Evolutionary conservation across 345 rosid species (phyloP).

Genomic region (Firmiana major): DNA sequence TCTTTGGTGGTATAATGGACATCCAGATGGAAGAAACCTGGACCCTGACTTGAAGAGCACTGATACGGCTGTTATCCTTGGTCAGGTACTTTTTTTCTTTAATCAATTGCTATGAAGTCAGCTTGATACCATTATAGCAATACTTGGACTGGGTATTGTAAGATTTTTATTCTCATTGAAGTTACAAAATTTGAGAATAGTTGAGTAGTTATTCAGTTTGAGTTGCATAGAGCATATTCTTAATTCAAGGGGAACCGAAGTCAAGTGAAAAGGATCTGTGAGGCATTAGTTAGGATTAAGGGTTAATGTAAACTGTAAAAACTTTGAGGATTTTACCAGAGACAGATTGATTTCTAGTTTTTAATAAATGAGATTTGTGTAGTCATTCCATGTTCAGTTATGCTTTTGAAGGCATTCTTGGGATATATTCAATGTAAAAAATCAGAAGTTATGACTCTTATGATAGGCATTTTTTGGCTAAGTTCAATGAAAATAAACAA

Average conservation of each 20-base stretch:
- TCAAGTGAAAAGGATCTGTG: background rate
- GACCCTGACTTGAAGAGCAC: constrained; percentile 69
- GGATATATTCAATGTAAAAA: background rate
- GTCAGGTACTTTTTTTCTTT: constrained; percentile 32
- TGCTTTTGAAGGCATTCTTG: background rate
- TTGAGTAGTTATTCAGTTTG: background rate
- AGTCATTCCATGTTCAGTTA: background rate
- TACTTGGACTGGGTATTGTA: background rate
- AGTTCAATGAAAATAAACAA: background rate
- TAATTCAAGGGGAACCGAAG: background rate
- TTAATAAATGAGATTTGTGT: background rate
- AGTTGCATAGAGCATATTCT: background rate
- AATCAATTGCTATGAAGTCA: background rate
- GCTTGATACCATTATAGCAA: background rate
- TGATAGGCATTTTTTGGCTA: background rate
- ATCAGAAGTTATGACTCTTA: background rate
- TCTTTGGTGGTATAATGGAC: constrained; percentile 98
- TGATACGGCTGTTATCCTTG: constrained; percentile 59
- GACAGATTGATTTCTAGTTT: background rate
- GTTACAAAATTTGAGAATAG: background rate
- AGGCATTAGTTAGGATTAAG: background rate
- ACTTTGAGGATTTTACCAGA: background rate
- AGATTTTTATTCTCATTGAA: background rate
- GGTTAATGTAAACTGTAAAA: background rate
- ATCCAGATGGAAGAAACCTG: constrained; percentile 64